Evolutionary conservation across 306 rosid species (phyloP).

Genomic region (Ochetophila trinervis): DNA sequence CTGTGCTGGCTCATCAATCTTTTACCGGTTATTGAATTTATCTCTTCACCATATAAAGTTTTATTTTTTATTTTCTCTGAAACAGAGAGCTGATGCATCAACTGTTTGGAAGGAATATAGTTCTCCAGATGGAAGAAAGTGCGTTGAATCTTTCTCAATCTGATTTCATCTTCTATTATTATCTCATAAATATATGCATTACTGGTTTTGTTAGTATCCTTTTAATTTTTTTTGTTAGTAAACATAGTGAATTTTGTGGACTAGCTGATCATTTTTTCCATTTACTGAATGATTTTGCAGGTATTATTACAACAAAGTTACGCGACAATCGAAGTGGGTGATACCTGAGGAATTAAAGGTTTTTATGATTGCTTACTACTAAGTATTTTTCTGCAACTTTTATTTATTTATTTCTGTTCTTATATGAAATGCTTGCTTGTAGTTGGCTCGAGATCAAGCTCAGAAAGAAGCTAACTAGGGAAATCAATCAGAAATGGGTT

Average conservation of each 20-base stretch:
- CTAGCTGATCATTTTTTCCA: conserved; percentile 5
- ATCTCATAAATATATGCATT: conserved; percentile 1
- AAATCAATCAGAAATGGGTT: conserved; percentile 46
- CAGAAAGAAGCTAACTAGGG: conserved; percentile 61
- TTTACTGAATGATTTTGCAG: conserved; percentile 46
- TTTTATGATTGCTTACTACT: conserved; percentile 22
- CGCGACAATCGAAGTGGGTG: conserved; percentile 94
- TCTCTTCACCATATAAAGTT: conserved; percentile 2
- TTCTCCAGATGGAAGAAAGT: conserved; percentile 94
- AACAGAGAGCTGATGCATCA: conserved; percentile 98
- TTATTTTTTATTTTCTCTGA: conserved; percentile 41
- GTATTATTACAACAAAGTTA: conserved; percentile 89
- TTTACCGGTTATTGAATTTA: conserved; percentile 12
- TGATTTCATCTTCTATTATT: conserved; percentile 14
- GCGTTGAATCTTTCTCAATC: conserved; percentile 30
- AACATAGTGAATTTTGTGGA: background rate
- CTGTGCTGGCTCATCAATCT: conserved; percentile 10
- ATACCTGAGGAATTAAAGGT: conserved; percentile 99
- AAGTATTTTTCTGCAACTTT: background rate
- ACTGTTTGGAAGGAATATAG: conserved; percentile 99
- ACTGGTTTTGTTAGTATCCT: background rate
- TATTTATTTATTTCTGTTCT: conserved; percentile 13
- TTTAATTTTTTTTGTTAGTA: no score
- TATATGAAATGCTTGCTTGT: conserved; percentile 34
- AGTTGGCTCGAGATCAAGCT: conserved; percentile 96